phyloP scores from a whole-genome alignment of 208 protist species.

The Crithidia expoeki region DNA sequence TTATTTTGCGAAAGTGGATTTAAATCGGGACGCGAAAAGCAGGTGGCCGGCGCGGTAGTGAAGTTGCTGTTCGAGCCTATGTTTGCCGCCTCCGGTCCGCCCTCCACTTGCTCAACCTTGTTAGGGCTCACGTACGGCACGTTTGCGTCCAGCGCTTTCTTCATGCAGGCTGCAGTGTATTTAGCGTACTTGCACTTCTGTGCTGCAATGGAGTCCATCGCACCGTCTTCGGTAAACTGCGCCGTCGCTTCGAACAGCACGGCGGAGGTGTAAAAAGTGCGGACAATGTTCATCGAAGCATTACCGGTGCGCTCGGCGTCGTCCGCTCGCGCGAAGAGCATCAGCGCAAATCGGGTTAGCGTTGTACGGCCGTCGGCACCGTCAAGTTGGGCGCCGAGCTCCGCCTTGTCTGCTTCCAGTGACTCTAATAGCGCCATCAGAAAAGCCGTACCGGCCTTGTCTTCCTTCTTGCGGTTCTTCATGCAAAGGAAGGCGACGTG shows the following conservation, averaged over 20 bases:
- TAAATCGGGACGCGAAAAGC: conserved; percentile 8
- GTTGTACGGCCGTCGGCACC: conserved; percentile 60
- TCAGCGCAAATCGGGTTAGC: conserved; percentile 65
- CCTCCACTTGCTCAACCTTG: conserved; percentile 29
- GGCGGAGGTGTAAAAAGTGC: conserved; percentile 70
- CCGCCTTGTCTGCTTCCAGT: conserved; percentile 52
- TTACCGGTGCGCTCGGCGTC: conserved; percentile 67
- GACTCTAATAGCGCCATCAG: conserved; percentile 51
- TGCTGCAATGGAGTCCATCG: conserved; percentile 61
- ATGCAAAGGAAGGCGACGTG: conserved; percentile 71
- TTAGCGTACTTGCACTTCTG: conserved; percentile 84
- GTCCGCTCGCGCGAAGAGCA: conserved; percentile 81
- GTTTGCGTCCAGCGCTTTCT: conserved; percentile 60
- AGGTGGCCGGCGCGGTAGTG: conserved; percentile 20
- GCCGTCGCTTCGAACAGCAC: conserved; percentile 80
- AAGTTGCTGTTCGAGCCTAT: conserved; percentile 6
- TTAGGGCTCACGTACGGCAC: conserved; percentile 66
- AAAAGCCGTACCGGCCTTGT: conserved; percentile 56
- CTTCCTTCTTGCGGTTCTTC: conserved; percentile 48
- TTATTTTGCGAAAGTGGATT: conserved; percentile 2
- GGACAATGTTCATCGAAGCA: conserved; percentile 55
- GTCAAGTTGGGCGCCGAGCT: conserved; percentile 41
- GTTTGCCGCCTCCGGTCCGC: conserved; percentile 5
- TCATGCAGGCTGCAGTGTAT: conserved; percentile 76
- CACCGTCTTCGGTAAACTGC: conserved; percentile 72